Conservation (phyloP, 1,284 basidiomycete species). For the Pseudozyma sp. region DNA sequence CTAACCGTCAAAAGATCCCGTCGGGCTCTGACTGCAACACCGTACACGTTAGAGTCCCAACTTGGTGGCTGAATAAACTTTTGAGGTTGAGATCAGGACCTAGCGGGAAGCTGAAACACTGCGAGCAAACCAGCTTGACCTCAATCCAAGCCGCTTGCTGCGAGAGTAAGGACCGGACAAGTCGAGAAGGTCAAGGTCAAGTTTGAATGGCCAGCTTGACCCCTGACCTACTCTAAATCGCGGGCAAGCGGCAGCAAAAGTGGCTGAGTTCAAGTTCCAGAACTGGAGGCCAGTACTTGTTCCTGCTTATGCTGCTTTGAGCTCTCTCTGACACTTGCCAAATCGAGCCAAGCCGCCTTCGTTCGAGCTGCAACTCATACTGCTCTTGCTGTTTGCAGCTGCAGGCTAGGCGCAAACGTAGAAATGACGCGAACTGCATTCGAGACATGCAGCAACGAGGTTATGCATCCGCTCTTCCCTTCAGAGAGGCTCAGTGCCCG, state of each 20-base stretch:
- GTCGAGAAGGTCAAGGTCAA: no score
- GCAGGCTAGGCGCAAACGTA: constrained; percentile 16
- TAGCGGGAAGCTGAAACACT: no score
- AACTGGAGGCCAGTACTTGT: no score
- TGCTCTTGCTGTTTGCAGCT: not conserved
- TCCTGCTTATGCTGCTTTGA: no score
- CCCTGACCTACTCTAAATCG: not conserved
- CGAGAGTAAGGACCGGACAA: no score
- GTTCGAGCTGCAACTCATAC: no score
- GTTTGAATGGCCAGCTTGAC: not conserved
- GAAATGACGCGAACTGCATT: constrained; percentile 7
- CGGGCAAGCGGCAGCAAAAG: not conserved
- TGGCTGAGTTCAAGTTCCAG: not conserved
- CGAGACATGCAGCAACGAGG: not conserved
- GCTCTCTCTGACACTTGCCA: constrained; percentile 3
- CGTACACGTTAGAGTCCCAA: not conserved
- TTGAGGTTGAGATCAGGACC: no score
- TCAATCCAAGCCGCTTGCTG: not conserved
- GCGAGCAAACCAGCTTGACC: no score
- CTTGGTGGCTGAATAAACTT: not conserved
- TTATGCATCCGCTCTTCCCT: not conserved
- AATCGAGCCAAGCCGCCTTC: constrained; percentile 8
- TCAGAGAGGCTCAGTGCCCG: not conserved
- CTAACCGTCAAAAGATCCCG: not conserved
- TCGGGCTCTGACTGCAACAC: not conserved